A percentile compares a stretch with the other conserved stretches of the same genome.
These are phyloP conservation scores for Neopestalotiopsis rosae DNA, from an alignment of 2,329 filamentous ascomycete genomes.

Conservation along the genomic window DNA sequence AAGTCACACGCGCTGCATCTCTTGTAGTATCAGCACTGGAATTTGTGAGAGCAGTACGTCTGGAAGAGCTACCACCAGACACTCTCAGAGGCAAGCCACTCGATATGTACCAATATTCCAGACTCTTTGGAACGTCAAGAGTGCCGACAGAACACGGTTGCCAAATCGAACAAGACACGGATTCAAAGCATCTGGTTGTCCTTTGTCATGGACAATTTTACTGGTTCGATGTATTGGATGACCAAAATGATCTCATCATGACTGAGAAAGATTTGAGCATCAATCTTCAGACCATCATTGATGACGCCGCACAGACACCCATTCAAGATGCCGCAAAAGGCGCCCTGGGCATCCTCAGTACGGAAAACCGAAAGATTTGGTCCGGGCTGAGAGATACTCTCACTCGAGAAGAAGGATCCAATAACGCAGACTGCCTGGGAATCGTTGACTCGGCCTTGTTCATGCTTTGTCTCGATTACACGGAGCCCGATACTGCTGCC, in stretches of 20 bases:
- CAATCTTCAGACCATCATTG: constrained; percentile 89
- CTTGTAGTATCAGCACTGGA: constrained; percentile 88
- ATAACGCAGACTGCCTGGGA: constrained; percentile 94
- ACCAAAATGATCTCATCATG: constrained; percentile 96
- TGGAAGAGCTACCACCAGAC: constrained; percentile 91
- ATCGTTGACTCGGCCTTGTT: constrained; percentile 96
- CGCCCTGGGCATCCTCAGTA: constrained; percentile 90
- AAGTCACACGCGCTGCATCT: constrained; percentile 92
- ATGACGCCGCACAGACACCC: constrained; percentile 86
- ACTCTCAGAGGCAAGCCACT: constrained; percentile 82
- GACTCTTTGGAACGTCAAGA: constrained; percentile 91
- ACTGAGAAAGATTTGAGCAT: constrained; percentile 90
- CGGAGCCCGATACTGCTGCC: constrained; percentile 79
- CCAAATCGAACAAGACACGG: constrained; percentile 91
- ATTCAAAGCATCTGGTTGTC: constrained; percentile 92
- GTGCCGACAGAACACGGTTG: constrained; percentile 95
- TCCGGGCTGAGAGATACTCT: constrained; percentile 88
- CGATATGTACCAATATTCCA: constrained; percentile 98
- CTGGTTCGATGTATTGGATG: constrained; percentile 97
- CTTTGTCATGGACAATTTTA: constrained; percentile 96
- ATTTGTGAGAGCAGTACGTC: constrained; percentile 90
- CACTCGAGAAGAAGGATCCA: constrained; percentile 83
- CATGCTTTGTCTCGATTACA: constrained; percentile 89
- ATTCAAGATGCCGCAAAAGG: constrained; percentile 96
- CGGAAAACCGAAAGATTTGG: constrained; percentile 96